Base-by-base conservation (phyloP, 106 monocot genomes). In the Iris macrosiphon region DNA sequence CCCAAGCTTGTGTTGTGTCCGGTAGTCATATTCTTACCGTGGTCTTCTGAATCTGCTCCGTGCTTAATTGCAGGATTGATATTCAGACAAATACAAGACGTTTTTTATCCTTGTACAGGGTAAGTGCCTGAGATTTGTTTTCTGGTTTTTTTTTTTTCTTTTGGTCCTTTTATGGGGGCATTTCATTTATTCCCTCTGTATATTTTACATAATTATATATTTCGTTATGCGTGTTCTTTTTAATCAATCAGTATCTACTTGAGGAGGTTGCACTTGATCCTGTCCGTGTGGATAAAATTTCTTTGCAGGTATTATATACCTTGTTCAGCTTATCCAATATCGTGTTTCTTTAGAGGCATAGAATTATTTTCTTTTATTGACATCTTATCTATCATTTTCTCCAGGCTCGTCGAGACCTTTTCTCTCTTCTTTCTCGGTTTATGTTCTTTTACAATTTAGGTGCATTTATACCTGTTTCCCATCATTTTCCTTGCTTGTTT, bases 81-180 rank as follows among this genome's bases (percentile, higher is more conserved):
- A 87, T 81, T 55, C 96, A 98, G 60, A 80, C 96, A 78, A 98
- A 98, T 55, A 83, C 77, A 33, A 86, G 87, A 42, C 79, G 73
- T 6, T 98, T 98, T 64, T 70, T 87, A 21, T 91, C 96, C 12
- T 72, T 98, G 31, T 98, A 83, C 66, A 31, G 19, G 72, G 95
- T 96, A 73, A 76, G 85, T 20, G 15, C 35, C 19, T 57, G 23
- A 18, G 20, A 5, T 9, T 37, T 14, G 13, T 39, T 23, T 38
- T n/a, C n/a, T n/a, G n/a, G n/a, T n/a, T n/a, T n/a, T n/a, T n/a
- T n/a, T n/a, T n/a, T n/a, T n/a, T n/a, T 20, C 30, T 31, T 14
- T 39, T 11, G 2, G 3, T 40, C 20, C 25, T 58, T 28, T 50
- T 39, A 59, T 18, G 29, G 30, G 28, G 27, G 19, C 20, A 33